These are phyloP conservation scores for Naganishia randhawae DNA, from an alignment of 768 basidiomycete genomes.

Conservation along the genomic window DNA sequence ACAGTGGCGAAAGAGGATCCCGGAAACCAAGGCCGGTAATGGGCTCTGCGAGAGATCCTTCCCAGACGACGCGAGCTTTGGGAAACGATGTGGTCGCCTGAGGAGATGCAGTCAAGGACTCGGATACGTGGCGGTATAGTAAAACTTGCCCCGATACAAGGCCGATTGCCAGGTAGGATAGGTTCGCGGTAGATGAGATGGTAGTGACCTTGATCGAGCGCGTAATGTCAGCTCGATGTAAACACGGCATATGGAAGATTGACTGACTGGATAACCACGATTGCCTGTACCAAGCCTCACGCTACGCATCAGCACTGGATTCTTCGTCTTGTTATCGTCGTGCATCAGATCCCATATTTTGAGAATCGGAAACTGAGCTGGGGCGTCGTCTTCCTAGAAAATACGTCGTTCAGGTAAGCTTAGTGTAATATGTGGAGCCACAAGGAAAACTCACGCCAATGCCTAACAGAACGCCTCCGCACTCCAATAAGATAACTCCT, in stretches of 20 bases:
- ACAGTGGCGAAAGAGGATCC: conserved; percentile 54
- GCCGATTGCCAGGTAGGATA: conserved; percentile 84
- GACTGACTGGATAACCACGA: conserved; percentile 69
- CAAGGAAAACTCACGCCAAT: conserved; percentile 66
- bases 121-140: conserved; percentile 83
- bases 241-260: neutral
- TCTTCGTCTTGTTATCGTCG: conserved; percentile 62
- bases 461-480: conserved; percentile 75
- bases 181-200: conserved; percentile 68
- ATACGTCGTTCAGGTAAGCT: neutral
- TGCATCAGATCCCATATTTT: conserved; percentile 86
- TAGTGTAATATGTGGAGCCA: neutral
- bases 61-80: conserved; percentile 77
- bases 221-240: neutral
- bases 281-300: conserved; percentile 71
- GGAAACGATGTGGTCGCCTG: conserved; percentile 70
- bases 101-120: conserved; percentile 69
- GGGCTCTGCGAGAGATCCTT: conserved; percentile 72
- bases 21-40: conserved; percentile 89
- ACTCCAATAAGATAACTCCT: conserved; percentile 62
- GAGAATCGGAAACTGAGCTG: conserved; percentile 49
- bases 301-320: conserved; percentile 67
- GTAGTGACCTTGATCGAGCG: conserved; percentile 62
- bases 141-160: conserved; percentile 93
- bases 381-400: conserved; percentile 41